These are phyloP conservation scores for Geopyxis carbonaria DNA, from an alignment of 495 filamentous ascomycete species.

Conservation along the genomic window DNA sequence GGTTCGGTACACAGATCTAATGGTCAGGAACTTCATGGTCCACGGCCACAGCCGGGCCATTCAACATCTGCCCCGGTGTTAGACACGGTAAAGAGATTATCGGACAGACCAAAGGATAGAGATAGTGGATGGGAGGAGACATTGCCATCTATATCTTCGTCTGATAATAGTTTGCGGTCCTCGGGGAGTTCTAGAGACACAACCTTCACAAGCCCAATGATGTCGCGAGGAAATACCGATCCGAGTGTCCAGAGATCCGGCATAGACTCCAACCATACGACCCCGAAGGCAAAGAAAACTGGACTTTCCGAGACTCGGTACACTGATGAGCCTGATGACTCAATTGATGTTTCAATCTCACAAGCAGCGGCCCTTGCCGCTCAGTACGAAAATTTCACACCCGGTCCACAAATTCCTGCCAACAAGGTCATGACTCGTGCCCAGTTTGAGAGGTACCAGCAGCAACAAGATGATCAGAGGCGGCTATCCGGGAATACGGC, in stretches of 20 bases:
- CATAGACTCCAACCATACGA: slow-evolving; percentile 8
- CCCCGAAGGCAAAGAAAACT: slow-evolving; percentile 9
- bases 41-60: slow-evolving; percentile 13
- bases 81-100: slow-evolving; percentile 11
- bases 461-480: slow-evolving; percentile 54
- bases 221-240: slow-evolving; percentile 17
- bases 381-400: slow-evolving; percentile 31
- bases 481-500: slow-evolving; percentile 31
- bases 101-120: slow-evolving; percentile 21
- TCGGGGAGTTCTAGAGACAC: slow-evolving; percentile 20
- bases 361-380: slow-evolving; percentile 39
- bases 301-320: slow-evolving; percentile 15
- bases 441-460: slow-evolving; percentile 69
- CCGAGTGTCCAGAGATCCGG: slow-evolving; percentile 3
- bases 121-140: slow-evolving; percentile 25
- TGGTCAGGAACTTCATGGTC: slow-evolving; percentile 3
- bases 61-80: slow-evolving; percentile 8
- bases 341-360: slow-evolving; percentile 36
- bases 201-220: slow-evolving; percentile 16
- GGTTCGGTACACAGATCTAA: slow-evolving; percentile 11
- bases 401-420: slow-evolving; percentile 24
- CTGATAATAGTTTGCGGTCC: slow-evolving; percentile 21
- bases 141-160: slow-evolving; percentile 22
- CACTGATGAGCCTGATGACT: slow-evolving; percentile 21
- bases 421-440: slow-evolving; percentile 80